Base-by-base conservation (phyloP, 139 green algal genomes). In the Haematococcus lacustris region DNA sequence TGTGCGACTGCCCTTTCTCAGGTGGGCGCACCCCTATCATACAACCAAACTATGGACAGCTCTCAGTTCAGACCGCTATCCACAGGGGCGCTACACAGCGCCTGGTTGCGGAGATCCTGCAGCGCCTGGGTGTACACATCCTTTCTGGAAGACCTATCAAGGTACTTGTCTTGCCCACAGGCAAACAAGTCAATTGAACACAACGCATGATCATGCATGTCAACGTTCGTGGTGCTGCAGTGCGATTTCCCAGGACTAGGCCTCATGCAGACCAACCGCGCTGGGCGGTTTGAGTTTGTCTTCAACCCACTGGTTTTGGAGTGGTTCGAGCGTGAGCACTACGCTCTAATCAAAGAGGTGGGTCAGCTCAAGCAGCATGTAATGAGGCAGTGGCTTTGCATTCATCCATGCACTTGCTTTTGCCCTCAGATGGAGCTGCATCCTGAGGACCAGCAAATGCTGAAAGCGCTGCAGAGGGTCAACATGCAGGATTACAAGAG, bases 41-140 rank as follows among this genome's bases (percentile, higher is more conserved):
- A 0, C 83, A 88, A 73, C 80, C 80, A 25, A 86, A 84, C 73
- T 85, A 83, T 59, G 68, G 73, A 7, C 34, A 82, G 38, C 82
- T 88, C 30, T 78, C 83, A 0, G 57, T 67, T 1, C 67, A 76
- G 23, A 47, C 83, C 1, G 73, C 47, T 1, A 63, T 86, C 3
- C 83, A 88, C 59, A 70, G 83, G 1, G 79, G 73, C 32, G 38
- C 76, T 7, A 73, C 71, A 5, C 83, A 88, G 68, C 75, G 80
- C 17, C 64, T 88, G 62, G 3, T 86, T 4, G 40, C 64, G 38
- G 83, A 88, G 73, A 66, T 88, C 17, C 71, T 86, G 66, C 77
- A 86, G 68, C 73, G 83, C 7, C 47, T 86, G 4, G 83, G 79
- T 0, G 73, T 78, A 21, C 78, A 86, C 73, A 80, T 88, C n/a